phyloP scores from a whole-genome alignment of 129 eudicot genomes.

The Ambrosia trifida region DNA sequence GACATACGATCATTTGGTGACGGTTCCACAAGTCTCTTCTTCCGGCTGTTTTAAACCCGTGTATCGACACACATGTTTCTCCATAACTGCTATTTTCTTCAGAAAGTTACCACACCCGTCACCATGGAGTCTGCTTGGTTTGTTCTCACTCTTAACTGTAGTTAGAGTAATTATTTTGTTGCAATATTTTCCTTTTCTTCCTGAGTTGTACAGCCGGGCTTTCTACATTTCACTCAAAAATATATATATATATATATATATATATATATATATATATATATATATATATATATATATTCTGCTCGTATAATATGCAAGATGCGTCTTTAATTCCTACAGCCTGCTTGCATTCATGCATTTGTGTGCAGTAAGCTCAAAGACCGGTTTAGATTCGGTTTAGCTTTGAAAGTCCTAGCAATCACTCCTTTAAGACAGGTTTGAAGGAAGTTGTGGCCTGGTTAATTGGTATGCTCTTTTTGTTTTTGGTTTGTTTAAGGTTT shows the following conservation, averaged over 20 bases:
- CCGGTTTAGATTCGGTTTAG: no score
- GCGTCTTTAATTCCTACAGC: background rate
- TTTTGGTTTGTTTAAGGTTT: no score
- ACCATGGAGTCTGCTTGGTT: slow-evolving; percentile 11
- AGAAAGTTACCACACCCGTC: background rate
- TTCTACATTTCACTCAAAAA: background rate
- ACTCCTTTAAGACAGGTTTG: no score
- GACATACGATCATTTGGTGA: slow-evolving; percentile 31
- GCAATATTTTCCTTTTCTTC: slow-evolving; percentile 10
- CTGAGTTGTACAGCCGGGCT: slow-evolving; percentile 32
- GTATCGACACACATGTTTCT: no score
- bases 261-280: slow-evolving; percentile 13
- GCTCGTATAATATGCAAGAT: slow-evolving; percentile 21
- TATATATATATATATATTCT: slow-evolving; percentile 11
- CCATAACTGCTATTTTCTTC: background rate
- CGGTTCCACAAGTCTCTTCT: slow-evolving; percentile 58
- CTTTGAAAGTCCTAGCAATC: no score
- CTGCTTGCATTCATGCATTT: background rate
- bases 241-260: slow-evolving; percentile 3
- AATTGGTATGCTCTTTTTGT: no score
- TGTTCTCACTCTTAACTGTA: background rate
- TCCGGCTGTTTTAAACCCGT: slow-evolving; percentile 43
- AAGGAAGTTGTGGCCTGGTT: no score
- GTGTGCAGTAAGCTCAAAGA: background rate
- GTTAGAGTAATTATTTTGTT: slow-evolving; percentile 12